Evolutionary conservation across 1,284 basidiomycete species (phyloP), one percentile per base, ranked within the genome.

Genomic region (Pyrrhoderma lamaoense): DNA sequence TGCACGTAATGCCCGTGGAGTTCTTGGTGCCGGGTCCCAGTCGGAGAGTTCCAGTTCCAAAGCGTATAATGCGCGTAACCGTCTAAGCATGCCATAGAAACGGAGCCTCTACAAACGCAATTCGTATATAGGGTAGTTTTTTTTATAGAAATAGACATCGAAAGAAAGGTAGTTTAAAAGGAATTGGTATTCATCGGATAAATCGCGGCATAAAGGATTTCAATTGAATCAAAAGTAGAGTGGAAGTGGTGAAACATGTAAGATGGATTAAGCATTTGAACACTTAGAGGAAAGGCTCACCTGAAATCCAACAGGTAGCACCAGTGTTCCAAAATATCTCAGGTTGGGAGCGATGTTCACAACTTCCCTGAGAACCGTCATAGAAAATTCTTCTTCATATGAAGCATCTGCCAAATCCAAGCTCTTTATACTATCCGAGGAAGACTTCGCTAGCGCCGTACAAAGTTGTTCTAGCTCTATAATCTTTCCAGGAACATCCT

Each of bases 311-410:
- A 77, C 70, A 36, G 73, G 76, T 37, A 84, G 65, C 13, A 76
- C 78, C n/a, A 84, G 70, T 4, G 79, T 81, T 11, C 81, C 82
- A 48, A 83, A 63, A 62, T 83, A 82, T 19, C 70, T 70, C 45
- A 84, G 64, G 42, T 71, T 68, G n/a, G 65, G 62, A 45, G 60
- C 64, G 51, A 21, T 65, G 60, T 45, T 59, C 60, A 39, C 64
- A 14, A 82, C 65, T 3, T 61, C 59, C 11, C 64, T 55, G 3
- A 82, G 68, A 27, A 82, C 62, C 56, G 77, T 73, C 59, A 76
- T 67, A 3, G 77, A 72, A 59, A 79, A 81, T 3, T 64, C 56
- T 46, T 74, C 71, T 22, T 67, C 73, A 59, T 82, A 82, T 3
- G 69, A 68, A 2, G 78, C 74, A 57, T 82, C 82, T 0, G 76